Evolutionary conservation across 805 yeast genomes (phyloP).

Genomic region (Barnettozyma sp.): DNA sequence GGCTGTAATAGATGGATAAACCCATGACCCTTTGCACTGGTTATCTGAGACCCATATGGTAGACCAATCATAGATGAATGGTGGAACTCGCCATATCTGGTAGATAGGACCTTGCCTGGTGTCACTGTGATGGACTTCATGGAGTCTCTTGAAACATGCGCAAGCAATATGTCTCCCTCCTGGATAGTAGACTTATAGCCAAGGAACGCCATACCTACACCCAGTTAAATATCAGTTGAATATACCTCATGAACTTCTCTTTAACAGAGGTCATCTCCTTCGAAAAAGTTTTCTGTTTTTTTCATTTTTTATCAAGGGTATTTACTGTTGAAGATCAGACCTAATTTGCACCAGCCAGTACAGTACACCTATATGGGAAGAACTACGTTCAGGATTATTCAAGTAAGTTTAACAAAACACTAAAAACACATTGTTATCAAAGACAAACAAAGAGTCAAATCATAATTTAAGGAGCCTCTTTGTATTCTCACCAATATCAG

Average conservation of each 20-base stretch:
- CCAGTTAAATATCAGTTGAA: too few species aligned
- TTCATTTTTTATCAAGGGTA: neutral
- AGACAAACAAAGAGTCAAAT: neutral
- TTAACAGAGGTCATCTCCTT: neutral
- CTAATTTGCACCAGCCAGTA: too few species aligned
- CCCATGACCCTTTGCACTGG: conserved; percentile 68
- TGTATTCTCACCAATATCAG: conserved; percentile 15
- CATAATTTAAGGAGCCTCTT: conserved; percentile 17
- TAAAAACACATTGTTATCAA: too few species aligned
- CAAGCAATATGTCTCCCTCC: conserved; percentile 82
- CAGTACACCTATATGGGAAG: too few species aligned
- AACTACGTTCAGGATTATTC: too few species aligned
- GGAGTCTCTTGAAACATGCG: conserved; percentile 75
- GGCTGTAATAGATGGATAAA: conserved; percentile 87
- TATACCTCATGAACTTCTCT: neutral
- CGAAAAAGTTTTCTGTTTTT: neutral
- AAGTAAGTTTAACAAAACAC: too few species aligned
- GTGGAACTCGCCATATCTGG: conserved; percentile 86
- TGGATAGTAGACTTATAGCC: conserved; percentile 60
- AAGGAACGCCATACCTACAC: conserved; percentile 35
- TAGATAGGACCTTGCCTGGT: conserved; percentile 58
- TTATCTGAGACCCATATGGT: conserved; percentile 78
- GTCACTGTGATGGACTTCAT: conserved; percentile 67
- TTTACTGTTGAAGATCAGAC: too few species aligned
- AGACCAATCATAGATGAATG: conserved; percentile 77